Evolutionary conservation across 2,329 filamentous ascomycete genomes (phyloP).

Genomic region (Conoideocrella luteorostrata): DNA sequence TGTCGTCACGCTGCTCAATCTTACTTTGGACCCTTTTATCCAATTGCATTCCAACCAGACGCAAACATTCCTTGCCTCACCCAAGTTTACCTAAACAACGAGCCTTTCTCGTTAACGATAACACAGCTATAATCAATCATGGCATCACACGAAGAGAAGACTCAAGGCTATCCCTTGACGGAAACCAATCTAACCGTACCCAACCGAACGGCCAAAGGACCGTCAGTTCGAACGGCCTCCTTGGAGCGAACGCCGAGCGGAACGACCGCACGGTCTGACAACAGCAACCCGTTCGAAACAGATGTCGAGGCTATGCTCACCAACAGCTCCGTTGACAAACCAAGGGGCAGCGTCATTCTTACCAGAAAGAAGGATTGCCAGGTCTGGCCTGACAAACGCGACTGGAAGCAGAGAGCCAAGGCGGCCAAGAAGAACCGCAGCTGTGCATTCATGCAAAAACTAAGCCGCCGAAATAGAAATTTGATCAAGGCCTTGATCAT

Average conservation of each 20-base stretch:
- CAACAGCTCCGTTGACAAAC: slow-evolving; percentile 27
- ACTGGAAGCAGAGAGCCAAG: slow-evolving; percentile 55
- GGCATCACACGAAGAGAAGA: slow-evolving; percentile 20
- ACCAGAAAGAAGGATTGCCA: slow-evolving; percentile 40
- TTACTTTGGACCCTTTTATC: neutral
- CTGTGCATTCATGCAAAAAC: slow-evolving; percentile 46
- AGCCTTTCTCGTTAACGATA: neutral
- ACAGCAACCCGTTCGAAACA: slow-evolving; percentile 48
- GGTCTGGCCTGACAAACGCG: slow-evolving; percentile 54
- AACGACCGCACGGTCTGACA: slow-evolving; percentile 38
- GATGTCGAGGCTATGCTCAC: slow-evolving; percentile 50
- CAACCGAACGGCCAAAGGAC: slow-evolving; percentile 15
- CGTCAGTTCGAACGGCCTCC: neutral
- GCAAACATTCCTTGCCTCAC: neutral
- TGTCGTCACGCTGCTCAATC: no score
- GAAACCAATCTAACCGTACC: slow-evolving; percentile 18
- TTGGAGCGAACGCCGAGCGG: slow-evolving; percentile 23
- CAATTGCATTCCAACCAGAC: neutral
- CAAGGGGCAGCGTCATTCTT: slow-evolving; percentile 19
- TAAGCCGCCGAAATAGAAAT: slow-evolving; percentile 49
- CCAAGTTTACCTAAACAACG: neutral
- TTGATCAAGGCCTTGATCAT: slow-evolving; percentile 48
- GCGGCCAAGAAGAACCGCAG: slow-evolving; percentile 45
- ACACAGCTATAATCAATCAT: slow-evolving; percentile 5
- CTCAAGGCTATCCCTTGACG: slow-evolving; percentile 13